These are phyloP conservation scores for Globisporangium apiculatum DNA, from an alignment of 352 stramenopile genomes.

Conservation along the genomic window DNA sequence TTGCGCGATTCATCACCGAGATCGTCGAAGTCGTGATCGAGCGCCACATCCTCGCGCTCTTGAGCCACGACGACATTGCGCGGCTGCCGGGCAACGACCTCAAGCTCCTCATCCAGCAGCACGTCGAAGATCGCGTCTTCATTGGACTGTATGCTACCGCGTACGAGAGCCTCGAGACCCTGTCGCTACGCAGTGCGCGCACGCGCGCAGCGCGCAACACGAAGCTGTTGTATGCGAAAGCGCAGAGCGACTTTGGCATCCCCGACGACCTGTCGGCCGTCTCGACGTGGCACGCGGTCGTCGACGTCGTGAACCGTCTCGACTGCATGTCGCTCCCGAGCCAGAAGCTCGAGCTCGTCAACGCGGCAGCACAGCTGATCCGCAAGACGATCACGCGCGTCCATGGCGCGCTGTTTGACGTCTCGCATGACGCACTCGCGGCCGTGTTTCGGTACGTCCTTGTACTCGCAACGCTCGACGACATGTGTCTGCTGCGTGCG, in stretches of 20 bases:
- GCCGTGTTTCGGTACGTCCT: conserved; percentile 66
- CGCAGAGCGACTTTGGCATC: conserved; percentile 57
- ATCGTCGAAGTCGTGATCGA: conserved; percentile 71
- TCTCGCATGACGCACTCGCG: conserved; percentile 52
- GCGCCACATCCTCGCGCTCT: conserved; percentile 49
- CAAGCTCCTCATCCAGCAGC: conserved; percentile 60
- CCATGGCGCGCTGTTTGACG: conserved; percentile 50
- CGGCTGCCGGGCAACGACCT: conserved; percentile 68
- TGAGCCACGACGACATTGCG: conserved; percentile 52
- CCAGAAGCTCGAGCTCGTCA: conserved; percentile 78
- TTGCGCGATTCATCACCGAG: conserved; percentile 54
- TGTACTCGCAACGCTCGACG: conserved; percentile 50
- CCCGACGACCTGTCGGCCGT: conserved; percentile 47
- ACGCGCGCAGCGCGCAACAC: conserved; percentile 35
- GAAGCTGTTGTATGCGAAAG: conserved; percentile 51
- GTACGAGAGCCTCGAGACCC: conserved; percentile 52
- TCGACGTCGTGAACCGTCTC: conserved; percentile 49
- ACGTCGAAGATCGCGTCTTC: conserved; percentile 81
- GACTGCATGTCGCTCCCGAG: conserved; percentile 75
- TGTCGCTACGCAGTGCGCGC: conserved; percentile 26
- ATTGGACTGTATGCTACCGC: conserved; percentile 40
- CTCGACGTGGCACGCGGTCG: conserved; percentile 49
- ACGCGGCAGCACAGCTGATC: conserved; percentile 46
- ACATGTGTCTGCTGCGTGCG: conserved; percentile 39
- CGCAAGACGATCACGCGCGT: conserved; percentile 37